Percentiles rank a stretch among this genome's conserved stretches.
Conservation (phyloP, 352 stramenopile species). For the Globisporangium uncinulatum region DNA sequence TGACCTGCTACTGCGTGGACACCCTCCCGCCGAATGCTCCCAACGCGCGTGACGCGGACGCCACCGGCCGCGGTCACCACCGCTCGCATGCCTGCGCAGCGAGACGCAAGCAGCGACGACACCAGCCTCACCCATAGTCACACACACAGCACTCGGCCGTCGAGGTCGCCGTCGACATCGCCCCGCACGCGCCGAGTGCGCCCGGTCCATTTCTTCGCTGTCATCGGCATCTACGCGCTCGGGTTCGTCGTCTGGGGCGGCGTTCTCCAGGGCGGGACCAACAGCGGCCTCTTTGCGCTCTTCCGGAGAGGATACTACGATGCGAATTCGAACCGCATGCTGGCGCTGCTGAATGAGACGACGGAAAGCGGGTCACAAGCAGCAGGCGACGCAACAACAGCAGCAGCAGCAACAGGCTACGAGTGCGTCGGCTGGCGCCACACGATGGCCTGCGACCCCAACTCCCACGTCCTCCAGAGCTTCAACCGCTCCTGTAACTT, state of each 20-base stretch:
- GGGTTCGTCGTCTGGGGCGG: slow-evolving; percentile 15
- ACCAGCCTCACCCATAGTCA: no score
- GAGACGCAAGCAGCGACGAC: background rate
- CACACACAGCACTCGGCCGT: background rate
- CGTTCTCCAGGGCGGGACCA: slow-evolving; percentile 5
- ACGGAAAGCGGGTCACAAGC: background rate
- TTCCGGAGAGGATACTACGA: slow-evolving; percentile 12
- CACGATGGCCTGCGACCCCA: slow-evolving; percentile 33
- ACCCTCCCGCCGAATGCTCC: background rate
- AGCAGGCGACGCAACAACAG: background rate
- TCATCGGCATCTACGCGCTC: slow-evolving; percentile 15
- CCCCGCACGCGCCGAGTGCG: slow-evolving; percentile 6
- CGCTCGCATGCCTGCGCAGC: no score
- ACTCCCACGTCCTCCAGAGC: slow-evolving; percentile 18
- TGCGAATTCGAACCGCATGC: slow-evolving; percentile 12
- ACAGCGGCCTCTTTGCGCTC: slow-evolving; percentile 4
- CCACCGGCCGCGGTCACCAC: background rate
- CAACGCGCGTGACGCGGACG: slow-evolving; percentile 6
- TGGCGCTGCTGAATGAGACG: slow-evolving; percentile 7
- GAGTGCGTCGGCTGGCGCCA: slow-evolving; percentile 46
- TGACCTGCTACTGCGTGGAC: background rate
- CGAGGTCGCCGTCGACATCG: background rate
- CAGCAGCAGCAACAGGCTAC: slow-evolving; percentile 3
- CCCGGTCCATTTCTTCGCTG: slow-evolving; percentile 8
- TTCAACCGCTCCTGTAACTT: slow-evolving; percentile 36